Conservation (phyloP, 352 stramenopile species). For the Globisporangium takayamanum region DNA sequence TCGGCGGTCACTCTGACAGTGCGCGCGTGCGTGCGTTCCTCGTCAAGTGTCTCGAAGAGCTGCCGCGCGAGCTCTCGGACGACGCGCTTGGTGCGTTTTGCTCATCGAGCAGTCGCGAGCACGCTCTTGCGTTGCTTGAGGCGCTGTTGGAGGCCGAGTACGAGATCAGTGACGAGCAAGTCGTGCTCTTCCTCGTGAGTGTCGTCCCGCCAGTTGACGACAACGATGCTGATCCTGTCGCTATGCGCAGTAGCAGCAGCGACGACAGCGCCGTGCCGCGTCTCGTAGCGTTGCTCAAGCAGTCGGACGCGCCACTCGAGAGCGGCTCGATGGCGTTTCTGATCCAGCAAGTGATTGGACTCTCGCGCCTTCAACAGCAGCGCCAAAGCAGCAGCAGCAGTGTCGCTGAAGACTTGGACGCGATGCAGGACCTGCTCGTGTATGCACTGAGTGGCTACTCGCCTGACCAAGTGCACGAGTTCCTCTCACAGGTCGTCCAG, state of each 20-base stretch:
- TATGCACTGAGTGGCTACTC: conserved; percentile 36
- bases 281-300: conserved; percentile 8
- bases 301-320: conserved; percentile 24
- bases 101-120: conserved; percentile 23
- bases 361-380: conserved; percentile 22
- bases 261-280: background rate
- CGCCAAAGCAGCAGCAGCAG: conserved; percentile 9
- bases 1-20: conserved; percentile 25
- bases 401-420: conserved; percentile 27
- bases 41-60: conserved; percentile 27
- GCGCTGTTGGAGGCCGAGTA: conserved; percentile 24
- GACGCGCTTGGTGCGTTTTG: conserved; percentile 55
- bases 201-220: conserved; percentile 13
- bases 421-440: conserved; percentile 33
- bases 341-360: conserved; percentile 32
- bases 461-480: conserved; percentile 30
- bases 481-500: conserved; percentile 40
- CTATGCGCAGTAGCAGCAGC: background rate
- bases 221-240: background rate
- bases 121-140: conserved; percentile 34
- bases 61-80: conserved; percentile 32
- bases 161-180: conserved; percentile 42
- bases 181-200: conserved; percentile 59
- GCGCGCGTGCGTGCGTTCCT: conserved; percentile 40
- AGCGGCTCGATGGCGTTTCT: conserved; percentile 37